Evolutionary conservation across 176 grass and related monocot genomes (phyloP).

Genomic region (Musa itinerans): DNA sequence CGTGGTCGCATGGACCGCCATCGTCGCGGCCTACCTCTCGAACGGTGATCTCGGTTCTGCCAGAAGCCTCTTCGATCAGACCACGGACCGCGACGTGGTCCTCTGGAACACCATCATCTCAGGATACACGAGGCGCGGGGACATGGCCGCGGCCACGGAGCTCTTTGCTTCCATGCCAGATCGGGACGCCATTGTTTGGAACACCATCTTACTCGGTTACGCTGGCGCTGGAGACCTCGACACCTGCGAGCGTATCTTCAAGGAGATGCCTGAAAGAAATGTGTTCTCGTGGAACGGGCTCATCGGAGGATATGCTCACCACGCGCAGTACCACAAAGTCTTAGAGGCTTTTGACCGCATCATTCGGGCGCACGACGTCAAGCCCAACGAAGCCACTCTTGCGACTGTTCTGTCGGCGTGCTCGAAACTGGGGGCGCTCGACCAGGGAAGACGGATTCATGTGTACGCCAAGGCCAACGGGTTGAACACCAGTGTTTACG

Average conservation of each 20-base stretch:
- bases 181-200: slow-evolving; percentile 9
- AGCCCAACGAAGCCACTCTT: slow-evolving; percentile 17
- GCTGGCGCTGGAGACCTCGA: neutral
- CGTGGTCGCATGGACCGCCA: slow-evolving; percentile 8
- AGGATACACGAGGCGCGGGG: neutral
- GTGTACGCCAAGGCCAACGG: slow-evolving; percentile 2
- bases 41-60: slow-evolving; percentile 1
- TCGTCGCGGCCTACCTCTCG: slow-evolving; percentile 12
- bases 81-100: neutral
- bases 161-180: slow-evolving; percentile 7
- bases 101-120: slow-evolving; percentile 14
- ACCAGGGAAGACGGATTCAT: slow-evolving; percentile 19
- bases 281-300: slow-evolving; percentile 14
- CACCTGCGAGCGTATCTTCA: neutral
- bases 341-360: slow-evolving; percentile 3
- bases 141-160: neutral
- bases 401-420: slow-evolving; percentile 12
- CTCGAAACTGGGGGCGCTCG: slow-evolving; percentile 2
- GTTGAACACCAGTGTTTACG: neutral
- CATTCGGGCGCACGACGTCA: neutral
- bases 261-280: slow-evolving; percentile 17
- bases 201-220: slow-evolving; percentile 2
- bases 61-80: neutral
- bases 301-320: neutral
- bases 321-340: neutral